phyloP scores from a whole-genome alignment of 2,329 filamentous ascomycete species.

The Catunica adiposa region DNA sequence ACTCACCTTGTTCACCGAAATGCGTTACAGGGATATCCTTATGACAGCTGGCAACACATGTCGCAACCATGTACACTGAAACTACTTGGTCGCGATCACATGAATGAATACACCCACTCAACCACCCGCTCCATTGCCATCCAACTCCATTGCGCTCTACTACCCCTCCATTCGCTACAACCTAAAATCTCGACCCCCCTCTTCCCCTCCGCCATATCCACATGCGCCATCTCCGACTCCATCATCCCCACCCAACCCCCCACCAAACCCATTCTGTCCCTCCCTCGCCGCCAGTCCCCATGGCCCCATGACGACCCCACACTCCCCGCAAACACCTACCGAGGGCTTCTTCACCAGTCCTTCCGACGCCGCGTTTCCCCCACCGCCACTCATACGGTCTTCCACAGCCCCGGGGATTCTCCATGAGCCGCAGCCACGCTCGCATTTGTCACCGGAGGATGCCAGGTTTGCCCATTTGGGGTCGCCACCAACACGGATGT shows the following conservation, averaged over 20 bases:
- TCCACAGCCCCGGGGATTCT: conserved; percentile 4
- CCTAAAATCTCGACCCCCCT: too few relatives aligned
- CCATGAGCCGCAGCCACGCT: conserved; percentile 32
- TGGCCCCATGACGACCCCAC: neutral
- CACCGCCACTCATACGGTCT: conserved; percentile 2
- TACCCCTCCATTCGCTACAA: too few relatives aligned
- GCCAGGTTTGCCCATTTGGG: conserved; percentile 43
- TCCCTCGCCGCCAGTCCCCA: neutral
- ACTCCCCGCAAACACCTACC: neutral
- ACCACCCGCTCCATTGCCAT: too few relatives aligned
- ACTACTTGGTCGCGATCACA: too few relatives aligned
- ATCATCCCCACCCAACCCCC: neutral
- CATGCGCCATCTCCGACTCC: neutral
- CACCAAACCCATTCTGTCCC: neutral
- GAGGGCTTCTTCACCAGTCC: neutral
- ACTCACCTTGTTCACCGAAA: too few relatives aligned
- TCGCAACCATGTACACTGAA: too few relatives aligned
- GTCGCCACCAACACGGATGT: conserved; percentile 32
- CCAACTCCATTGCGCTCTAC: too few relatives aligned
- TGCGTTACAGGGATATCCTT: too few relatives aligned
- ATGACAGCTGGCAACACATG: too few relatives aligned
- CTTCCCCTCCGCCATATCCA: neutral
- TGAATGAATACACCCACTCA: too few relatives aligned
- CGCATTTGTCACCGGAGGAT: conserved; percentile 68
- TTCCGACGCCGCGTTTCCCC: neutral